Conservation (phyloP, 257 asterid genomes). For the Apocynum venetum region DNA sequence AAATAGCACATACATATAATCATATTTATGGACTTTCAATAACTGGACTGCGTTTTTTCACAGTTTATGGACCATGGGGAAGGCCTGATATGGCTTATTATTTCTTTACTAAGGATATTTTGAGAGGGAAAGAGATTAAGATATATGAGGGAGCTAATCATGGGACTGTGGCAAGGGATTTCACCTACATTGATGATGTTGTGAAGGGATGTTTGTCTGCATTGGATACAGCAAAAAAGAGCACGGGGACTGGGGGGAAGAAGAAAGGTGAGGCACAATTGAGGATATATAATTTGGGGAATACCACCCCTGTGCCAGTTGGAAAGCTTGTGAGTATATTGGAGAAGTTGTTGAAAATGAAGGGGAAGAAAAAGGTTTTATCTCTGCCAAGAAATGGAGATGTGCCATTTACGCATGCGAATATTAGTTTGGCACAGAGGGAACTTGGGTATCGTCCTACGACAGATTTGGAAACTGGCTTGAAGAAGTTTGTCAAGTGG, state of each 20-base stretch:
- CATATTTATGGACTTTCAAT: slow-evolving; percentile 75
- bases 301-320: slow-evolving; percentile 62
- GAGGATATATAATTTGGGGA: slow-evolving; percentile 66
- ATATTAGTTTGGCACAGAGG: slow-evolving; percentile 52
- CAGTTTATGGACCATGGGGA: slow-evolving; percentile 93
- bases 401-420: slow-evolving; percentile 65
- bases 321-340: slow-evolving; percentile 55
- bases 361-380: slow-evolving; percentile 55
- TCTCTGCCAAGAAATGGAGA: slow-evolving; percentile 72
- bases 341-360: slow-evolving; percentile 63
- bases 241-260: slow-evolving; percentile 74
- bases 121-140: slow-evolving; percentile 65
- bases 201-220: slow-evolving; percentile 81
- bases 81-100: slow-evolving; percentile 88
- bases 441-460: slow-evolving; percentile 72
- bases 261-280: slow-evolving; percentile 53
- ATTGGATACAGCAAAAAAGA: slow-evolving; percentile 51
- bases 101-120: slow-evolving; percentile 71
- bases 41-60: slow-evolving; percentile 71
- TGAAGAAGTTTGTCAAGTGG: slow-evolving; percentile 73
- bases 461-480: slow-evolving; percentile 55
- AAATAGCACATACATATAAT: slow-evolving; percentile 71
- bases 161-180: slow-evolving; percentile 70
- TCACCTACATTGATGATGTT: slow-evolving; percentile 78
- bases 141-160: slow-evolving; percentile 63